Evolutionary conservation across 2,329 filamentous ascomycete genomes (phyloP).

Genomic region (Alternaria sp.): DNA sequence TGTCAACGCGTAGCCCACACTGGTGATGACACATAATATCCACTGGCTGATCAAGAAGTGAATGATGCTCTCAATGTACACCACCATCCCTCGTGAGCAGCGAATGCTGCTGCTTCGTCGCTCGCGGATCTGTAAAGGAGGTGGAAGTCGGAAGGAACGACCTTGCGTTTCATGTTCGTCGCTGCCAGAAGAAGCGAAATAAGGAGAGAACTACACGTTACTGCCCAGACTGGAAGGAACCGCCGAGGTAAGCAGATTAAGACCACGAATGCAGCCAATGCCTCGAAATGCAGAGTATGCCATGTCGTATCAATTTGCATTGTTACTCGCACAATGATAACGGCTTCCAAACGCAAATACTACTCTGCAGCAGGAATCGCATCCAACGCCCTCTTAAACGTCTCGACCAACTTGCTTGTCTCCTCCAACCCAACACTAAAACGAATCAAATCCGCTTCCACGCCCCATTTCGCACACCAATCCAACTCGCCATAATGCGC

Average conservation of each 20-base stretch:
- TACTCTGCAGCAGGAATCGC: constrained; percentile 50
- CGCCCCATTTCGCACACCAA: constrained; percentile 83
- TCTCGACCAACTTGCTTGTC: constrained; percentile 65
- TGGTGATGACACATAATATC: background rate
- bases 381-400: constrained; percentile 73
- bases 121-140: background rate
- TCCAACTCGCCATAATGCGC: constrained; percentile 91
- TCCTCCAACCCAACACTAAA: constrained; percentile 93
- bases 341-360: background rate
- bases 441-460: constrained; percentile 79
- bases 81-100: no score
- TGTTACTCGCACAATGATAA: background rate
- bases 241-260: background rate
- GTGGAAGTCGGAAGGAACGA: background rate
- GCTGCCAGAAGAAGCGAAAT: background rate
- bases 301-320: background rate
- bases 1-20: background rate
- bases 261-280: background rate
- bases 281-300: background rate
- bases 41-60: background rate
- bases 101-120: background rate
- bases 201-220: background rate
- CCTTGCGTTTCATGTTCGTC: background rate
- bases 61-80: background rate
- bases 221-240: background rate